Percentiles rank a stretch among this genome's conserved stretches.
Conservation (phyloP, 2,329 filamentous ascomycete genomes). For the Cordyceps cicadae region DNA sequence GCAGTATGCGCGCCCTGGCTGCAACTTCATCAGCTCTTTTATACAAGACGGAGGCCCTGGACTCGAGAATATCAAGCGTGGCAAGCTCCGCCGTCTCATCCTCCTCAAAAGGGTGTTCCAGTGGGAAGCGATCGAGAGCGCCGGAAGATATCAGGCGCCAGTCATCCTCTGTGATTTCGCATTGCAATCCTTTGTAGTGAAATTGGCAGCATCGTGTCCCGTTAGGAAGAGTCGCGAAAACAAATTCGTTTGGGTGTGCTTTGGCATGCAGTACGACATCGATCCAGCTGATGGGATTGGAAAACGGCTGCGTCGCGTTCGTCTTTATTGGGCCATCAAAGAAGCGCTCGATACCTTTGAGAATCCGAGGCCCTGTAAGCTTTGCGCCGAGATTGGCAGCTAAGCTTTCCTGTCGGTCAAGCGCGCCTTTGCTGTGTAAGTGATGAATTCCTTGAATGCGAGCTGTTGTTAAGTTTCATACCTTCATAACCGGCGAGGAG, state of each 20-base stretch:
- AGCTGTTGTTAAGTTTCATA: slow-evolving; percentile 17
- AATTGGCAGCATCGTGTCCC: slow-evolving; percentile 71
- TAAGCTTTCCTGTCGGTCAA: slow-evolving; percentile 79
- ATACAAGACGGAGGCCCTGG: slow-evolving; percentile 66
- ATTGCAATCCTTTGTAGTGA: slow-evolving; percentile 67
- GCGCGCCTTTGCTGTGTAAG: slow-evolving; percentile 46
- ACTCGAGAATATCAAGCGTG: slow-evolving; percentile 75
- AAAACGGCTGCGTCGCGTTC: slow-evolving; percentile 45
- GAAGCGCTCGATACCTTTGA: slow-evolving; percentile 77
- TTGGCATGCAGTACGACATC: slow-evolving; percentile 81
- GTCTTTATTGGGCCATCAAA: slow-evolving; percentile 70
- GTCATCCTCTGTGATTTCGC: slow-evolving; percentile 83
- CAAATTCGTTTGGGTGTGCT: slow-evolving; percentile 70
- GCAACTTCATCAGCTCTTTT: slow-evolving; percentile 70
- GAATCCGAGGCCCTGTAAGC: slow-evolving; percentile 70
- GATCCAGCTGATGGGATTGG: slow-evolving; percentile 65
- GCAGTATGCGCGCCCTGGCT: slow-evolving; percentile 60
- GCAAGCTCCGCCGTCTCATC: slow-evolving; percentile 80
- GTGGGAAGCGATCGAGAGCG: slow-evolving; percentile 69
- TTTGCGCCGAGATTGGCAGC: slow-evolving; percentile 79
- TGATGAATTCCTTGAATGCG: slow-evolving; percentile 13
- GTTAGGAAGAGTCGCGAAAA: slow-evolving; percentile 59
- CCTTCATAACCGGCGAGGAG: slow-evolving; percentile 72
- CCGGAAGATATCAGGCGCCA: slow-evolving; percentile 77
- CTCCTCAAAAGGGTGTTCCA: slow-evolving; percentile 71